Base-by-base conservation (phyloP, 2,329 filamentous ascomycete genomes). In the Trematosphaeria pertusa region DNA sequence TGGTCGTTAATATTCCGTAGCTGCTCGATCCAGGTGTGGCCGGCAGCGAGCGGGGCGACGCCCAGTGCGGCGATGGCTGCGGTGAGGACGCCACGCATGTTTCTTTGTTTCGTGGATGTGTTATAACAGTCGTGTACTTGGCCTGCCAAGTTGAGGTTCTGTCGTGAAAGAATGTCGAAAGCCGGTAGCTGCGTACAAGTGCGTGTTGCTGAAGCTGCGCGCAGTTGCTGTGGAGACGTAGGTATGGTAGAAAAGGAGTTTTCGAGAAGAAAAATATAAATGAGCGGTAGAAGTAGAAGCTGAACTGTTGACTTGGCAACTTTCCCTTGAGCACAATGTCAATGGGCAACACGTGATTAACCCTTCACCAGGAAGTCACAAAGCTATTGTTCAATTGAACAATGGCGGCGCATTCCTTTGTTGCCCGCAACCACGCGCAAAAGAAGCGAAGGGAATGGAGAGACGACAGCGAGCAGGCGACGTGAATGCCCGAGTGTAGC, bases 21-120 rank as follows among this genome's bases (percentile, higher is more conserved):
- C 61, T 87, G 78, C 73, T 97, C 91, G 37, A 93, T 81, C 92
- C 92, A 97, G 14, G 85, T 87, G 73, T 97, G 93, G 6, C 59
- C 67, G 32, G 56, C 18, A 12, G 54, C 58, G 18, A 52, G 32
- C 4, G 63, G 60, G 4, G 52, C 51, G 47, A 56, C 49, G 33
- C 48, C 54, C 42, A 66, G 41, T 39, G 47, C 59, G 28, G 57
- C 59, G 15, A 58, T 18, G 22, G 52, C 28, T 12, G 52, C 38
- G 33, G 37, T 41, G 32, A 53, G 42, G 33, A 57, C 49, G 48
- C 49, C 49, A 36, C 51, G 53, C 62, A 64, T 67, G 19, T 15
- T 32, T 60, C 43, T 14, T 33, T 31, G 15, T 38, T 6, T 28
- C 8, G 37, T 35, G 28, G n/a, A 22, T 37, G 35, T 43, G 33